phyloP scores from a whole-genome alignment of 1,284 basidiomycete species.

The Cerrena zonata region DNA sequence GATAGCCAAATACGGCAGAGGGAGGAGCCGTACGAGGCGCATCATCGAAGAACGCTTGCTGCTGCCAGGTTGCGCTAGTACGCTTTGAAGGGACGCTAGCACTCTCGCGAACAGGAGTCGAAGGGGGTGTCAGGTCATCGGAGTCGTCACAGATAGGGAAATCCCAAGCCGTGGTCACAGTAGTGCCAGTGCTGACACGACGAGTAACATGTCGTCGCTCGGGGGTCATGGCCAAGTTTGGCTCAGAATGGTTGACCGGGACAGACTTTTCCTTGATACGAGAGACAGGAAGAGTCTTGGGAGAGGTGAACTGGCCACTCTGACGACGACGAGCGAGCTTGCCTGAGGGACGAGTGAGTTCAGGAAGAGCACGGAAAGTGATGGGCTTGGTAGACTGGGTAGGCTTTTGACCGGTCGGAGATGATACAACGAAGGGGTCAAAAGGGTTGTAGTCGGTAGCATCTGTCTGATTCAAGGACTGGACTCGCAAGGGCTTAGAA shows the following conservation, averaged over 20 bases:
- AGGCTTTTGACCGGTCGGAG: conserved; percentile 28
- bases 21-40: conserved; percentile 50
- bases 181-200: conserved; percentile 17
- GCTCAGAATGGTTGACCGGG: conserved; percentile 17
- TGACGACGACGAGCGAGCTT: conserved; percentile 54
- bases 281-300: conserved; percentile 42
- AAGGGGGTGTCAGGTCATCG: conserved; percentile 31
- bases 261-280: conserved; percentile 25
- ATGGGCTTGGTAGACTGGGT: conserved; percentile 24
- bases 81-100: conserved; percentile 22
- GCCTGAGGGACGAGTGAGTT: conserved; percentile 43
- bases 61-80: conserved; percentile 27
- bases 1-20: conserved; percentile 33
- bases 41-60: conserved; percentile 30
- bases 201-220: conserved; percentile 13
- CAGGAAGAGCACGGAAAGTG: conserved; percentile 31
- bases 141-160: conserved; percentile 70
- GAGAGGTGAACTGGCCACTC: conserved; percentile 27
- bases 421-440: conserved; percentile 52
- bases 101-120: conserved; percentile 29
- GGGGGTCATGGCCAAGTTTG: conserved; percentile 14
- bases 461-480: conserved; percentile 1
- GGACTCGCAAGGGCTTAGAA: conserved; percentile 20
- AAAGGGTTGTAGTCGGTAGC: conserved; percentile 38
- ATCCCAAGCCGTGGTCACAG: conserved; percentile 20